A percentile compares a stretch with the other conserved stretches of the same genome.
Conservation (phyloP, 176 grass and related monocot genomes). For the Rhynchospora tenuis region DNA sequence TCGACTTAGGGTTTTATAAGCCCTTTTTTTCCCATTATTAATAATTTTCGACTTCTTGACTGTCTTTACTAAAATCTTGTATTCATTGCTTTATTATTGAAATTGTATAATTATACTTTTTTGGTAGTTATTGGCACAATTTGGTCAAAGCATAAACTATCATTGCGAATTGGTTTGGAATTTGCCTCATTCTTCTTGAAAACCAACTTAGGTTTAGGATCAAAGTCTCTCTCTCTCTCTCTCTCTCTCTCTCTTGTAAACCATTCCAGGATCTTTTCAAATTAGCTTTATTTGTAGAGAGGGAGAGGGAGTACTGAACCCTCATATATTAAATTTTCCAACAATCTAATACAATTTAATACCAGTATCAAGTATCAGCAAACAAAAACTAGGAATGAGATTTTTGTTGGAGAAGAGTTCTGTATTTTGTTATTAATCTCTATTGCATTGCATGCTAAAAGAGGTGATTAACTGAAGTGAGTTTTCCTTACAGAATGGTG, state of each 20-base stretch:
- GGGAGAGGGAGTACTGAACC: neutral
- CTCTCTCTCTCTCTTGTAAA: neutral
- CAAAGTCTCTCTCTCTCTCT: neutral
- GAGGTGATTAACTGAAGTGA: neutral
- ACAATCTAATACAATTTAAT: neutral
- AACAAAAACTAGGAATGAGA: neutral
- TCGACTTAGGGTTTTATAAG: neutral
- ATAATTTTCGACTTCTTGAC: neutral
- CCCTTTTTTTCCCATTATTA: neutral
- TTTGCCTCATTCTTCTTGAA: neutral
- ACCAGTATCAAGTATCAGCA: neutral
- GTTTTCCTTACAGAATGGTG: conserved; percentile 43
- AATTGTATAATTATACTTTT: neutral
- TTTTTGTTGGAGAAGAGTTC: neutral
- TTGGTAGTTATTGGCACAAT: neutral
- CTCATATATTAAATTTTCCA: neutral
- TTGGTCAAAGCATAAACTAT: neutral
- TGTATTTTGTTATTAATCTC: neutral
- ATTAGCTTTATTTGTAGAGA: neutral
- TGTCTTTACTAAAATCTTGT: neutral
- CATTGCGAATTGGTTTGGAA: neutral
- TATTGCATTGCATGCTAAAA: neutral
- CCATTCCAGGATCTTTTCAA: neutral
- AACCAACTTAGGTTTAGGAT: neutral
- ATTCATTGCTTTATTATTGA: neutral